Percentiles rank a stretch among this genome's conserved stretches.
Conservation (phyloP, 371 early-diverging fungal genomes). For the Rhizomucor pusillus region DNA sequence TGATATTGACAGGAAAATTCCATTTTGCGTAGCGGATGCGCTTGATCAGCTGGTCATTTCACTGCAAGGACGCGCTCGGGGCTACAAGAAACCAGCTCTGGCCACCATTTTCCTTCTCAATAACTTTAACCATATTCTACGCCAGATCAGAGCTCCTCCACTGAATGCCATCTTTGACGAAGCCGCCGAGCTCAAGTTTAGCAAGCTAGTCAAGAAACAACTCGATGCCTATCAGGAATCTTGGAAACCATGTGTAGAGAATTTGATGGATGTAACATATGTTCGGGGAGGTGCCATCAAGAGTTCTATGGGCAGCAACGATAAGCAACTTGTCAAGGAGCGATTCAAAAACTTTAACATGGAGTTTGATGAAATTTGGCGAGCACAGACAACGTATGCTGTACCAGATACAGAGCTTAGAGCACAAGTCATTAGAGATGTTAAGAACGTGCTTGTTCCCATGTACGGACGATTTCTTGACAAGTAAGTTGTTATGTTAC, state of each 20-base stretch:
- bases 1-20: conserved; percentile 7
- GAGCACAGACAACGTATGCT: conserved; percentile 71
- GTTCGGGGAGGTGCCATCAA: conserved; percentile 66
- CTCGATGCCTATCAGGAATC: conserved; percentile 66
- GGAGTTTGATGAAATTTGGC: conserved; percentile 77
- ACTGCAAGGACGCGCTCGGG: conserved; percentile 65
- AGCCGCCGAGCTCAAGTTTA: conserved; percentile 54
- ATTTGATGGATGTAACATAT: conserved; percentile 72
- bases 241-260: conserved; percentile 73
- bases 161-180: conserved; percentile 54
- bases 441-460: conserved; percentile 73
- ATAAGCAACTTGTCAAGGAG: conserved; percentile 75
- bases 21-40: conserved; percentile 47
- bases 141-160: conserved; percentile 62
- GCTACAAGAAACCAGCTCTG: conserved; percentile 77
- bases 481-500: conserved; percentile 35
- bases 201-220: conserved; percentile 59
- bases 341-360: conserved; percentile 85
- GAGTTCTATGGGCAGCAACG: conserved; percentile 62
- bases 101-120: conserved; percentile 76
- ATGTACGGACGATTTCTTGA: conserved; percentile 78
- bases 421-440: conserved; percentile 67
- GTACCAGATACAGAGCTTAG: conserved; percentile 83
- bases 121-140: conserved; percentile 77
- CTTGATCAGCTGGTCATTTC: conserved; percentile 59